Evolutionary conservation across 176 grass and related monocot genomes (phyloP).

Genomic region (Leersia perrieri): DNA sequence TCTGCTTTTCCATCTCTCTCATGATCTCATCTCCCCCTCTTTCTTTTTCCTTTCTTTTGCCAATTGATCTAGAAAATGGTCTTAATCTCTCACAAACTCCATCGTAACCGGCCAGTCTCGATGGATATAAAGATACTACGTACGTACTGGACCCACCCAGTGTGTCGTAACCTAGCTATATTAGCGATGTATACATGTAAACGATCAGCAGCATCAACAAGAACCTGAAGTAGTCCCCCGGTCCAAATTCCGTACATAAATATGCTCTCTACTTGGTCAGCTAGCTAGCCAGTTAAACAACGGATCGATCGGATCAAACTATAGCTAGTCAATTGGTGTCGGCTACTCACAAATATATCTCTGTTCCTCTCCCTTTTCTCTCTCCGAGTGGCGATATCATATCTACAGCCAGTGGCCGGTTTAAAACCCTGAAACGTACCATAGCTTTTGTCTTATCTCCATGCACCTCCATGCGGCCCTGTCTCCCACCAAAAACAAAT

Average conservation of each 20-base stretch:
- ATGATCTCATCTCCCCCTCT: background rate
- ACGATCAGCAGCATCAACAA: background rate
- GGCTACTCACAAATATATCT: background rate
- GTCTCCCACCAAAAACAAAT: constrained; percentile 10
- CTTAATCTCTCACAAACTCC: too few relatives aligned
- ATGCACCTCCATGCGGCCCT: constrained; percentile 28
- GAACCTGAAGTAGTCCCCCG: background rate
- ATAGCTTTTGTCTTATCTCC: constrained; percentile 48
- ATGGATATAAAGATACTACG: constrained; percentile 20
- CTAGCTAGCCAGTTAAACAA: constrained; percentile 11
- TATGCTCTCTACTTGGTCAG: background rate
- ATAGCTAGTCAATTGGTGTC: constrained; percentile 48
- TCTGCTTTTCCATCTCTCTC: background rate
- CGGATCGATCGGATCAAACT: constrained; percentile 10
- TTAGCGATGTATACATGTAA: constrained; percentile 1
- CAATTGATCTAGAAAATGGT: background rate
- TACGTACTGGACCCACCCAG: constrained; percentile 35
- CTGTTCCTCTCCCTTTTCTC: background rate
- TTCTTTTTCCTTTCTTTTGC: too few relatives aligned
- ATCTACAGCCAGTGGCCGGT: background rate
- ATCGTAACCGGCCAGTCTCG: too few relatives aligned
- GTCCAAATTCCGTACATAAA: constrained; percentile 14
- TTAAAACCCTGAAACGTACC: background rate
- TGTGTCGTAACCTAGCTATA: too few relatives aligned
- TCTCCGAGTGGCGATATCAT: background rate